Evolutionary conservation across 2,329 filamentous ascomycete genomes (phyloP).

Genomic region (Pleoardoris graminearum): DNA sequence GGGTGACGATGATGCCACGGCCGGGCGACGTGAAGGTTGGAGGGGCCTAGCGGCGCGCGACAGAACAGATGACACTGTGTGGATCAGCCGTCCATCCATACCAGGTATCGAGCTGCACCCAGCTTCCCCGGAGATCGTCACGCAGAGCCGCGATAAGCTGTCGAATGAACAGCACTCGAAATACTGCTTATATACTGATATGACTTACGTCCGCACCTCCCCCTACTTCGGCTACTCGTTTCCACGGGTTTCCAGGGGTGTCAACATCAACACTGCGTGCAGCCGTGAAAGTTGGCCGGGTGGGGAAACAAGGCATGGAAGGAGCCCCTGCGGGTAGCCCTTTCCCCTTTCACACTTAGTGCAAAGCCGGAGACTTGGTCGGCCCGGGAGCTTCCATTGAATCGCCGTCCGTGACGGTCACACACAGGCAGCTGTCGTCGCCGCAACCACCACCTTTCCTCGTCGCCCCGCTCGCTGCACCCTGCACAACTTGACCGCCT

Average conservation of each 20-base stretch:
- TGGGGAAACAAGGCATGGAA: constrained; percentile 8
- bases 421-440: constrained; percentile 3
- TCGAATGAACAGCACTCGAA: neutral
- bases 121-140: constrained; percentile 1
- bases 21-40: constrained; percentile 9
- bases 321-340: constrained; percentile 6
- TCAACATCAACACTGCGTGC: neutral
- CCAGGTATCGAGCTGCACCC: constrained; percentile 16
- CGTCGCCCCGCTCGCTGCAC: constrained; percentile 57
- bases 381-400: constrained; percentile 13
- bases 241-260: neutral
- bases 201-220: constrained; percentile 5
- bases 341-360: constrained; percentile 4
- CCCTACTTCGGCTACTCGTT: neutral
- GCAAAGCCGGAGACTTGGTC: neutral
- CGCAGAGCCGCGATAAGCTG: constrained; percentile 11
- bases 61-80: constrained; percentile 27
- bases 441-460: constrained; percentile 4
- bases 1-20: constrained; percentile 11
- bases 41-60: constrained; percentile 16
- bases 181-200: neutral
- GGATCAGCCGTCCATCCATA: constrained; percentile 17
- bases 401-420: constrained; percentile 8
- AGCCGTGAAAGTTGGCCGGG: constrained; percentile 1
- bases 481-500: neutral